Base-by-base conservation (phyloP, 331 rosid species). In the Spiraea crenata region DNA sequence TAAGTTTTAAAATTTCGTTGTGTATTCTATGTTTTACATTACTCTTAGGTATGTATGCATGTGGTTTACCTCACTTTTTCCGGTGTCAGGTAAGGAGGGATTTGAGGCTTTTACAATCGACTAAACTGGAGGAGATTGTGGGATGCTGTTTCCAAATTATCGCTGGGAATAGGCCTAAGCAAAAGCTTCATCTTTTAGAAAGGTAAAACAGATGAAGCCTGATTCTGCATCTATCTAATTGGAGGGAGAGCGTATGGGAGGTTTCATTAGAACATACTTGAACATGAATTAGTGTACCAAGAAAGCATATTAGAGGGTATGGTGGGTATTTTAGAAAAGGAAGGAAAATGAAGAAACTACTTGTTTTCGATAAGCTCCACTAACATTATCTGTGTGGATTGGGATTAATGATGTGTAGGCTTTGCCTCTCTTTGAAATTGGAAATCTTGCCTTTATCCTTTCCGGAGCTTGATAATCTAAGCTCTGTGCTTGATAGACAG, bases 1-100 rank as follows among this genome's bases (percentile, higher is more conserved):
- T 1, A 68, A 45, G n/a, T 46, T 48, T 20, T 45, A 56, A 6
- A 3, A n/a, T 39, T 50, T 49, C 3, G 37, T 55, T 37, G 2
- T 39, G 4, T 20, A 47, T 46, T 6, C 11, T 65, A n/a, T 3
- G 4, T 47, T 63, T 69, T 60, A n/a, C 46, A 6, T 37, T 35
- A 9, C 44, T 63, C 15, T 9, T 57, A 34, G 59, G 74, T 55
- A 6, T 47, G 67, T 17, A 40, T 70, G 67, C 71, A 48, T 7
- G 7, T 15, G 10, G 56, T 49, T 64, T 38, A 38, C 49, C 58
- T 75, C 57, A 67, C 13, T 5, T 60, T 39, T 75, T 41, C 65
- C 59, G 62, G 42, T 81, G 40, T 59, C 69, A 93, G 99, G 95
- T 89, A 57, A 86, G 85, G 74, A 91, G 99, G 76, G 90, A 91